Evolutionary conservation across 116 monocot species (phyloP), one percentile per base, ranked within the genome.

Genomic region (Posidonia oceanica): DNA sequence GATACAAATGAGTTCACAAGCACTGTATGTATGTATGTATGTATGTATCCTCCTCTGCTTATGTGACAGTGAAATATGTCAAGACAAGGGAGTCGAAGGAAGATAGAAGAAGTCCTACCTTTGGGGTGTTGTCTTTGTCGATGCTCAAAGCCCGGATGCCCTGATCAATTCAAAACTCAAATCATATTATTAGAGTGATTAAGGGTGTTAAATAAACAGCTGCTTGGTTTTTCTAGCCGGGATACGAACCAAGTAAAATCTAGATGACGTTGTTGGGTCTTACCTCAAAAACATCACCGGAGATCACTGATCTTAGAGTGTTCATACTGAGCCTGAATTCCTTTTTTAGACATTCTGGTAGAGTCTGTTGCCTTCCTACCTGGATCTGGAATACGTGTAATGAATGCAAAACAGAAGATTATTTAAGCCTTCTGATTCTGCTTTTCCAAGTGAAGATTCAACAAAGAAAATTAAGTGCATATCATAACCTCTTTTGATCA

Each of bases 111-210:
- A 13, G 54, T 21, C 4, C 36, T 71, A 97, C 92, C 97, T 89
- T 92, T 16, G 97, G 97, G 52, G 81, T 63, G 65, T 92, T 97
- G 73, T 92, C 97, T 75, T 97, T 97, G 20, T 97, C 97, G 36
- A 97, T 89, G 75, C 75, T 75, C 39, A 94, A 69, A 67, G 97
- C 91, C 80, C 92, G 77, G 66, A 92, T 92, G 15, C 97, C 97
- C 92, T 91, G 57, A 8, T 5, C 14, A 71, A 10, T 48, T 17
- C 18, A 72, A 38, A 75, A 52, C 22, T 64, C 22, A 7, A 74
- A 39, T n/a, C n/a, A n/a, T 56, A 40, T 54, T 37, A 37, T 42
- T 23, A 64, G 56, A 21, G 3, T 36, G 13, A 70, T 36, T 0
- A 14, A 1, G 29, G 37, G 11, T 39, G 15, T 48, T 14, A 17